These are phyloP conservation scores for Phlyctochytrium bullatum DNA, from an alignment of 192 early-diverging fungal species.

Conservation along the genomic window DNA sequence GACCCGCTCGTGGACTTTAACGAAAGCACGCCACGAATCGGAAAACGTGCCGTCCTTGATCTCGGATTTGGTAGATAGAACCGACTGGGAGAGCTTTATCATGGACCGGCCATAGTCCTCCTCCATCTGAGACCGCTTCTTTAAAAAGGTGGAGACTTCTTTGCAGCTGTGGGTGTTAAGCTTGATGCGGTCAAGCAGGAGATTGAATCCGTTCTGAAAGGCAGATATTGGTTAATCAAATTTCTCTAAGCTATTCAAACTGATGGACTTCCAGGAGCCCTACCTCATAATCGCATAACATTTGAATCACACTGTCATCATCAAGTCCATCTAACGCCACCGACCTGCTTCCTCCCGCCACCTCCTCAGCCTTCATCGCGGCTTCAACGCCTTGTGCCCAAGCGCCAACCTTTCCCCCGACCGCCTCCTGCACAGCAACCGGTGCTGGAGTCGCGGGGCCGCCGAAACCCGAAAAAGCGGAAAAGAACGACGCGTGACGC, in stretches of 20 bases:
- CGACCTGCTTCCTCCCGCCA: background rate
- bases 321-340: background rate
- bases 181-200: slow-evolving; percentile 69
- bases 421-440: too few relatives aligned
- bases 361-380: background rate
- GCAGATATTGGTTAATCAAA: too few relatives aligned
- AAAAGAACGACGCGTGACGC: too few relatives aligned
- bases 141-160: slow-evolving; percentile 76
- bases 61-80: slow-evolving; percentile 15
- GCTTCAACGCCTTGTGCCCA: background rate
- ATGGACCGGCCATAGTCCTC: slow-evolving; percentile 85
- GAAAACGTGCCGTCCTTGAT: slow-evolving; percentile 46
- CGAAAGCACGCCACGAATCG: slow-evolving; percentile 14
- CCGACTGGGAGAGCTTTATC: slow-evolving; percentile 67
- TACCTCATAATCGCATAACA: slow-evolving; percentile 47
- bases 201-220: slow-evolving; percentile 65
- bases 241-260: slow-evolving; percentile 8
- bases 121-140: slow-evolving; percentile 85
- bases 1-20: slow-evolving; percentile 75
- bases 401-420: too few relatives aligned
- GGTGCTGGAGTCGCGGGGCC: too few relatives aligned
- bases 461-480: too few relatives aligned
- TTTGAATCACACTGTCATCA: slow-evolving; percentile 29
- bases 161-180: slow-evolving; percentile 65
- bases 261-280: background rate